These are phyloP conservation scores for Sporothrix pallida DNA, from an alignment of 2,329 filamentous ascomycete species.

Conservation along the genomic window DNA sequence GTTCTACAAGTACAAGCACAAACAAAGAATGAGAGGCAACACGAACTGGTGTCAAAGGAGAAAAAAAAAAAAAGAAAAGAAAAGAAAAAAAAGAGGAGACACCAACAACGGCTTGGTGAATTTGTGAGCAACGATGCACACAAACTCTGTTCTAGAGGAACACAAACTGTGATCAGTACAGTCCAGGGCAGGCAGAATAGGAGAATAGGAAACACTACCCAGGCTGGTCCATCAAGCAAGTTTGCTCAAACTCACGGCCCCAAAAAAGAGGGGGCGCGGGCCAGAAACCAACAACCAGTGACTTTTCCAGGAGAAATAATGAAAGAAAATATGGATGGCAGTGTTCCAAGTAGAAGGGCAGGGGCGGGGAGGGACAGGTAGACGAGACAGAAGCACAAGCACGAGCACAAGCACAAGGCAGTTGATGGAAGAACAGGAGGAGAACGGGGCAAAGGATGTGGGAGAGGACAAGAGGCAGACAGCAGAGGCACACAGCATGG, in stretches of 20 bases:
- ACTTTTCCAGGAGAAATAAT: not conserved
- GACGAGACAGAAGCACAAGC: not conserved
- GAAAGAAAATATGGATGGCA: not conserved
- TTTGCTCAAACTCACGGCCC: too few species aligned
- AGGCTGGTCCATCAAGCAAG: too few species aligned
- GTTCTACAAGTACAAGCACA: slow-evolving; percentile 14
- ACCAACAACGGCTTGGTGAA: slow-evolving; percentile 21
- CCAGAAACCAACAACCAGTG: not conserved
- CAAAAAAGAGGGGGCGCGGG: not conserved
- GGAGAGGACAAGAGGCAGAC: not conserved
- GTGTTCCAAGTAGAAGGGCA: not conserved
- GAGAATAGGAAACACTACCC: not conserved
- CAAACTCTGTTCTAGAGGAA: not conserved
- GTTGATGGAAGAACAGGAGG: not conserved
- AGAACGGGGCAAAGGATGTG: not conserved
- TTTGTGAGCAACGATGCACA: slow-evolving; percentile 23
- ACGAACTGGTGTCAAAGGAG: slow-evolving; percentile 15
- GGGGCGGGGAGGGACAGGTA: too few species aligned
- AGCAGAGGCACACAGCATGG: not conserved
- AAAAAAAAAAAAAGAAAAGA: not conserved
- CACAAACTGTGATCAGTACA: not conserved
- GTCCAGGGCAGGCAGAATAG: too few species aligned
- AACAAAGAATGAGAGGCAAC: slow-evolving; percentile 1
- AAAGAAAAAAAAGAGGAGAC: not conserved
- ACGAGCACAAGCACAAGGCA: not conserved